Conservation (phyloP, 1,139 yeast species). For the Torulaspora pretoriensis region DNA sequence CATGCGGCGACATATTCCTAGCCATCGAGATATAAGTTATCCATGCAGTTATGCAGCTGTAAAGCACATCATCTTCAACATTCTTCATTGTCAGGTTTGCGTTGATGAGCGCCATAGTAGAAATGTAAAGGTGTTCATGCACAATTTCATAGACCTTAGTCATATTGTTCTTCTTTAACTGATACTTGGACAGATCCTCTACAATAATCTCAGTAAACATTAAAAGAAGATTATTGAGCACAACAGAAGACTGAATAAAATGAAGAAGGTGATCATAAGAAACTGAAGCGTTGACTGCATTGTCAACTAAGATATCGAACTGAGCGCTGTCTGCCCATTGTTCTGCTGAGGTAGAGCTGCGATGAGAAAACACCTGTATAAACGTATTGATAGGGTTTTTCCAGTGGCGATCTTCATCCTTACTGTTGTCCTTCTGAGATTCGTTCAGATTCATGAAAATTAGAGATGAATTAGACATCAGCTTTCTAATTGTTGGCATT, state of each 20-base stretch:
- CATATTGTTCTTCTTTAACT: conserved; percentile 27
- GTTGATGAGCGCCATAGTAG: conserved; percentile 34
- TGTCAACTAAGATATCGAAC: conserved; percentile 15
- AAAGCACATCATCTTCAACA: conserved; percentile 23
- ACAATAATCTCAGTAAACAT: conserved; percentile 49
- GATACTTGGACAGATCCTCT: conserved; percentile 46
- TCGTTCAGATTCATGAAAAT: conserved; percentile 42
- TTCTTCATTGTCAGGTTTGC: conserved; percentile 22
- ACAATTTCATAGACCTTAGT: conserved; percentile 30
- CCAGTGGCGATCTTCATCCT: conserved; percentile 34
- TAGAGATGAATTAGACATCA: conserved; percentile 53
- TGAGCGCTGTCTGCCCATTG: conserved; percentile 14
- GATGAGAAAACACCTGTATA: conserved; percentile 25
- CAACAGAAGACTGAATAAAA: conserved; percentile 23
- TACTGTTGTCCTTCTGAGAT: conserved; percentile 10
- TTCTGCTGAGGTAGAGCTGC: conserved; percentile 12
- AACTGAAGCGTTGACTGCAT: conserved; percentile 18
- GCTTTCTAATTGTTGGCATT: conserved; percentile 41
- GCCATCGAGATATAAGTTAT: conserved; percentile 42
- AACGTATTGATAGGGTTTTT: conserved; percentile 40
- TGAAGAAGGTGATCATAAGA: conserved; percentile 31
- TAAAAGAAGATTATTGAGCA: conserved; percentile 31
- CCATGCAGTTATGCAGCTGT: conserved; percentile 41
- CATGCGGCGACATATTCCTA: conserved; percentile 38
- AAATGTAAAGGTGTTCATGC: conserved; percentile 32